These are phyloP conservation scores for Pleurotus tuoliensis DNA, from an alignment of 768 basidiomycete genomes.

Conservation along the genomic window DNA sequence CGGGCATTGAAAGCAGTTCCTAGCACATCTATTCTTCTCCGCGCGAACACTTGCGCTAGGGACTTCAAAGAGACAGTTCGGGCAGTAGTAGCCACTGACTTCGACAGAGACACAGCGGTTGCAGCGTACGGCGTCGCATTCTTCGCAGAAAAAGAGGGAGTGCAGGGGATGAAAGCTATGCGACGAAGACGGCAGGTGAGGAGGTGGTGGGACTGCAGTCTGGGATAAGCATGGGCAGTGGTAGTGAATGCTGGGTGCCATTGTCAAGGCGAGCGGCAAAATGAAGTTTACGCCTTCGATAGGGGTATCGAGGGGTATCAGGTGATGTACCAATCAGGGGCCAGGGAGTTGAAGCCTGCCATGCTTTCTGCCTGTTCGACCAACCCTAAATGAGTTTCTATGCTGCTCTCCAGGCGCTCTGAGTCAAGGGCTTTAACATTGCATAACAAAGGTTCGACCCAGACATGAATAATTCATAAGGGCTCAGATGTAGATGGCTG, in stretches of 20 bases:
- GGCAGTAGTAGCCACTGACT: constrained; percentile 97
- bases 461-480: too few relatives aligned
- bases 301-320: too few relatives aligned
- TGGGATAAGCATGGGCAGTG: constrained; percentile 72
- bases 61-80: constrained; percentile 97
- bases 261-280: constrained; percentile 10
- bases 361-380: too few relatives aligned
- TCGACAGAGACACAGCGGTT: constrained; percentile 90
- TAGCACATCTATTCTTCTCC: constrained; percentile 98
- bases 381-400: too few relatives aligned
- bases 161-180: constrained; percentile 81
- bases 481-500: too few relatives aligned
- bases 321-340: too few relatives aligned
- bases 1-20: constrained; percentile 97
- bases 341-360: too few relatives aligned
- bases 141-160: constrained; percentile 93
- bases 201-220: constrained; percentile 63
- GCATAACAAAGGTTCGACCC: too few relatives aligned
- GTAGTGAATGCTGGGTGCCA: constrained; percentile 45
- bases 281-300: not conserved
- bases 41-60: constrained; percentile 97
- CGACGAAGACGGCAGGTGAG: constrained; percentile 72
- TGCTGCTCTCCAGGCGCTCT: too few relatives aligned
- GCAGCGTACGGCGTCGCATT: constrained; percentile 94
- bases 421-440: too few relatives aligned